Conservation (phyloP, 2,329 filamentous ascomycete species). For the Fusarium azukiicola region DNA sequence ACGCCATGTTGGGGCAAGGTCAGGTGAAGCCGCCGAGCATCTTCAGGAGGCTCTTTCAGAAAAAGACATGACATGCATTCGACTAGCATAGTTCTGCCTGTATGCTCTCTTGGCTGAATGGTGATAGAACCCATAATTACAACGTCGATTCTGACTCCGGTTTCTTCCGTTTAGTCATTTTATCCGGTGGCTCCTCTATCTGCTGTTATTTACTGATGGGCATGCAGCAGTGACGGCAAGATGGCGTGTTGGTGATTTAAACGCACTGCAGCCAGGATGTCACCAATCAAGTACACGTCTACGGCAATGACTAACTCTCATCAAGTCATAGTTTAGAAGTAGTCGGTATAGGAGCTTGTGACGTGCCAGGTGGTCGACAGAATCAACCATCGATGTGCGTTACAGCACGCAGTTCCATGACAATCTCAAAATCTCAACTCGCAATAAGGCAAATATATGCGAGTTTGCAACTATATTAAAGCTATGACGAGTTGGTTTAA, state of each 20-base stretch:
- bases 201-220: not conserved
- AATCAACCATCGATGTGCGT: not conserved
- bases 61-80: not conserved
- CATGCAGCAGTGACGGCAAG: slow-evolving; percentile 8
- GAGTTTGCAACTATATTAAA: not conserved
- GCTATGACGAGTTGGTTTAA: too few relatives aligned
- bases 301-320: not conserved
- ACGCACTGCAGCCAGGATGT: not conserved
- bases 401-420: not conserved
- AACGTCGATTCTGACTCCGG: not conserved
- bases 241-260: not conserved
- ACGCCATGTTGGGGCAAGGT: not conserved
- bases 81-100: not conserved
- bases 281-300: slow-evolving; percentile 3
- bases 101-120: too few relatives aligned
- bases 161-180: not conserved
- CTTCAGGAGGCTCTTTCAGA: slow-evolving; percentile 11
- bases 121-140: not conserved
- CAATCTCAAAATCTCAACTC: not conserved
- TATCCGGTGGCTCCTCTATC: not conserved
- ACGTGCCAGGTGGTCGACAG: not conserved
- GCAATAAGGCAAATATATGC: not conserved
- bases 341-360: not conserved
- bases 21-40: slow-evolving; percentile 12
- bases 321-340: not conserved